Base-by-base conservation (phyloP, 495 filamentous ascomycete genomes). In the Penicillium lividum region DNA sequence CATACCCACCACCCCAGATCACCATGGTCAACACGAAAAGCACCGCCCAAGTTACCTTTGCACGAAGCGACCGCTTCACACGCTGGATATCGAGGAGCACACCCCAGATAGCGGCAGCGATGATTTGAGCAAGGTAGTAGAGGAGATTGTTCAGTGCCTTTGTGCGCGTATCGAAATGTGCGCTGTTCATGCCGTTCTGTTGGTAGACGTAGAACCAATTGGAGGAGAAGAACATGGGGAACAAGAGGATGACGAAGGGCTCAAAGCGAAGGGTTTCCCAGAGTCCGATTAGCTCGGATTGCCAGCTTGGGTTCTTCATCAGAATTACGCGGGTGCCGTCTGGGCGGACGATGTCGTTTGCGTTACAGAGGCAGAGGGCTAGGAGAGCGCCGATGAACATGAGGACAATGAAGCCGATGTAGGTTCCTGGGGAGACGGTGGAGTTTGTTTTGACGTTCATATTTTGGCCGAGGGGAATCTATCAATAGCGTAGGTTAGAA, bases 281-380 rank as follows among this genome's bases (percentile, higher is more conserved):
- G 29, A 78, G 56, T 5, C 75, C 75, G 13, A 68, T 42, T 7
- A 78, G 7, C 56, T 78, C 75, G 47, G 63, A 68, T 49, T 63
- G 55, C 82, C 84, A 87, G 28, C 85, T 86, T 2, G 89, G 89
- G 68, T 91, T 85, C 78, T 90, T 89, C 87, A 91, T 90, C n/a
- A 91, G 62, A 59, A 92, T 86, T 62, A 92, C 80, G 52, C 80
- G 81, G 36, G 84, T 85, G 27, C 90, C 90, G 70, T 95, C 91
- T 6, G 79, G 71, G 48, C 91, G 89, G 51, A 89, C 72, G 40
- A 96, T 81, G 43, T 82, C 75, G 44, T 83, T 77, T 46, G 87
- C 89, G 62, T 92, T 63, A 44, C 68, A 69, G 9, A 78, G 64
- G 29, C 64, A 63, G 50, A 68, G 70, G 5, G 89, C 84, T 0